Evolutionary conservation across 192 early-diverging fungal species (phyloP), one percentile per base, ranked within the genome.

Genomic region (Linnemannia exigua): DNA sequence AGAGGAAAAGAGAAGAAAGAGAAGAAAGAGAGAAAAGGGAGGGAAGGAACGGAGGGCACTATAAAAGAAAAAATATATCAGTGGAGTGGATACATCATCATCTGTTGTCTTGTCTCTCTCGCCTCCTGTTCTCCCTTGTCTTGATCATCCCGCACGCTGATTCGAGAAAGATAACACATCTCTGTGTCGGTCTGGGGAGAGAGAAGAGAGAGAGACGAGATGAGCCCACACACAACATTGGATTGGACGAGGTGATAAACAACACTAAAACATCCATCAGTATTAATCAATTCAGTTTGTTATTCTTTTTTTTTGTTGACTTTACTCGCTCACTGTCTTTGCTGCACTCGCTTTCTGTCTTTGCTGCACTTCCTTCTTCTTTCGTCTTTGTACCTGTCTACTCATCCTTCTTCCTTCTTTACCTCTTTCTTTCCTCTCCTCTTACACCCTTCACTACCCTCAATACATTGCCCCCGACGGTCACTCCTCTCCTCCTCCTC

Each of bases 161-260:
- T 31, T 79, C 54, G 77, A 70, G 33, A 35, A 46, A 79, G 77
- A 79, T 79, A 79, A 79, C 70, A 72, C 51, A 79, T 79, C 77
- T 79, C 54, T 44, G 41, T n/a, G n/a, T n/a, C n/a, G n/a, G n/a
- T 58, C 54, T 58, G 54, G 54, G 54, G 54, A 58, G 54, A 16
- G 22, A 52, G 19, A 52, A 52, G 16, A 19, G 19, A 52, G 50
- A 46, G 48, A 44, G 9, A 44, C 5, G 41, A 9, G 41, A 44
- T 44, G 41, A 44, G 41, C 41, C 41, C 41, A 44, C 41, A 3
- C 41, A 44, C n/a, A n/a, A n/a, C n/a, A n/a, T n/a, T n/a, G n/a
- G n/a, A n/a, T 44, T 44, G 41, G 41, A 3, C 48, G 14, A 50
- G 28, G 58, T 31, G 58, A 63, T 63, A 63, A 63, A 63, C 28